phyloP scores from a whole-genome alignment of 2,329 filamentous ascomycete genomes.

The Xylaria sp. region DNA sequence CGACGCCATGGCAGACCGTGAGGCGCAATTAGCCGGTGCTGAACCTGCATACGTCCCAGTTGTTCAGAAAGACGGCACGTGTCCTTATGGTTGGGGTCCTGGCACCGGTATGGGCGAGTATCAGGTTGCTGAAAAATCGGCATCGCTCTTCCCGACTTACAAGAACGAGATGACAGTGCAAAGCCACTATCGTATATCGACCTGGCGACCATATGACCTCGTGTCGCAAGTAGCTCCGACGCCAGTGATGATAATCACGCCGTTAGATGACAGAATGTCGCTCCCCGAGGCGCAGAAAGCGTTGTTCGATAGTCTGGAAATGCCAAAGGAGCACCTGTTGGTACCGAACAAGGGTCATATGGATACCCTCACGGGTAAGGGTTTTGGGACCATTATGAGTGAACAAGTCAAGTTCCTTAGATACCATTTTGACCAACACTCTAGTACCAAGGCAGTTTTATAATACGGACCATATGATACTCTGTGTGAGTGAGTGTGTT shows the following conservation, averaged over 20 bases:
- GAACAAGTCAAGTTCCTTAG: constrained; percentile 17
- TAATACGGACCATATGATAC: no score
- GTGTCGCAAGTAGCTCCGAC: constrained; percentile 33
- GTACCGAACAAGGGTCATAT: constrained; percentile 28
- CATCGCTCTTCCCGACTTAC: not conserved
- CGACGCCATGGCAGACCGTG: not conserved
- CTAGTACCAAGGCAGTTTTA: not conserved
- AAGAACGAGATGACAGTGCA: constrained; percentile 2
- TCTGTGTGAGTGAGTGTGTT: no score
- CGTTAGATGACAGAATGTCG: constrained; percentile 46
- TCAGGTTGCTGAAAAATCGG: not conserved
- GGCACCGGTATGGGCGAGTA: not conserved
- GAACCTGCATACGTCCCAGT: not conserved
- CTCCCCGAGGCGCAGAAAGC: constrained; percentile 25
- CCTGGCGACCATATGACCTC: constrained; percentile 41
- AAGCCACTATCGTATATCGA: constrained; percentile 44
- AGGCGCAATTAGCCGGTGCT: not conserved
- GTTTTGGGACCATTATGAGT: constrained; percentile 13
- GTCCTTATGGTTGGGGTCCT: not conserved
- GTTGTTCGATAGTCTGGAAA: constrained; percentile 38
- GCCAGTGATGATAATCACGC: constrained; percentile 45
- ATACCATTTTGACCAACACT: no score
- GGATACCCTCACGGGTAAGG: constrained; percentile 15
- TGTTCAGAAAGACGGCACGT: not conserved
- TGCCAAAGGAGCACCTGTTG: constrained; percentile 8